Base-by-base conservation (phyloP, 495 filamentous ascomycete genomes). In the Penicillium lagena region DNA sequence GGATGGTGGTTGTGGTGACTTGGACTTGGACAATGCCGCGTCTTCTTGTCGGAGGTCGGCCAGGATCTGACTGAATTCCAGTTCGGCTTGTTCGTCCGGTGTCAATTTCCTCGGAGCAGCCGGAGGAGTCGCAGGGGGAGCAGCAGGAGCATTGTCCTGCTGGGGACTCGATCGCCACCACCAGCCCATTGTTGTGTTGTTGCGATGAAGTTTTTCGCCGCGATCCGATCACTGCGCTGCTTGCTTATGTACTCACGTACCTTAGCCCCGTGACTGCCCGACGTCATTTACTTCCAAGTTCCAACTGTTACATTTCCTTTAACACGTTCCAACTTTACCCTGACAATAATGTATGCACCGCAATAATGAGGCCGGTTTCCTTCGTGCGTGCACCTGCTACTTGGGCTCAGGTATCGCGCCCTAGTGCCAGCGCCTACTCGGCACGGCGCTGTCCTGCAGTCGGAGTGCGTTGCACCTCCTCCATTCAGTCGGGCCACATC, bases 401-500 rank as follows among this genome's bases (percentile, higher is more conserved):
- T 22, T 4, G 22, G 22, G 22, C 22, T 22, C 22, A 22, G 22
- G 4, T 22, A 4, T 22, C 4, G 22, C 22, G 22, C 22, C 22
- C 22, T 22, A 22, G 22, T 22, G 22, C 22, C 22, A 22, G 22
- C 22, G 22, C 6, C 22, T 22, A 22, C 22, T 22, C 41, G 40
- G 45, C 54, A 33, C 40, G 37, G 41, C 37, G 37, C 36, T 40
- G 37, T 42, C 43, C 40, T 14, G 9, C 43, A 14, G 45, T 38
- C 39, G 14, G 37, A 13, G 11, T 30, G 42, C 55, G 54, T 15
- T 45, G 9, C 40, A 37, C 47, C 29, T 62, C 59, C 29, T 55
- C 56, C 36, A 54, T 71, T 22, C 53, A 62, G 34, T 52, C 61
- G 41, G 91, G 93, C 2, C 90, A 96, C 58, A 95, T 98, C 47